Percentiles rank a stretch among this genome's conserved stretches.
phyloP scores from a whole-genome alignment of 805 yeast species.

The Myxozyma geophila region DNA sequence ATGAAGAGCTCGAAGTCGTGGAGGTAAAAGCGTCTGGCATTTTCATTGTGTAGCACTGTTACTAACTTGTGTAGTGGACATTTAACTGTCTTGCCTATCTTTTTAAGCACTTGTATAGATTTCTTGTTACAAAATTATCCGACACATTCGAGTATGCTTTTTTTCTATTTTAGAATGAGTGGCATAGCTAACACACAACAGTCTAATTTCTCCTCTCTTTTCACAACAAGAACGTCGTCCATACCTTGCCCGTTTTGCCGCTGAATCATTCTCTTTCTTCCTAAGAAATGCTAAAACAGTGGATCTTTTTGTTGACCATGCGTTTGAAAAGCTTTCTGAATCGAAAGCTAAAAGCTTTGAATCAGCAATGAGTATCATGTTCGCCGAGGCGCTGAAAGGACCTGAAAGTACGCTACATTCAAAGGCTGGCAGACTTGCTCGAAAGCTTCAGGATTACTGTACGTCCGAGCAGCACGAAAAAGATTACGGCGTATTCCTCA shows the following conservation, averaged over 20 bases:
- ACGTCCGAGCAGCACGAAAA: conserved; percentile 19
- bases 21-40: conserved; percentile 49
- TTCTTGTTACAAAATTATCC: conserved; percentile 62
- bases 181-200: background rate
- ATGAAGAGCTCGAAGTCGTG: conserved; percentile 59
- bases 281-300: conserved; percentile 68
- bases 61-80: conserved; percentile 51
- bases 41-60: background rate
- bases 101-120: conserved; percentile 81
- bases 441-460: conserved; percentile 27
- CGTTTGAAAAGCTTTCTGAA: conserved; percentile 44
- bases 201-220: conserved; percentile 45
- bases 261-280: conserved; percentile 86
- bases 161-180: conserved; percentile 47
- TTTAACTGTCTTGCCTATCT: conserved; percentile 85
- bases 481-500: conserved; percentile 21
- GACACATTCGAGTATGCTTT: conserved; percentile 74
- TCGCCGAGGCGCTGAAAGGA: conserved; percentile 74
- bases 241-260: conserved; percentile 77
- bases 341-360: conserved; percentile 55
- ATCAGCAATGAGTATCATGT: conserved; percentile 62
- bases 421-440: conserved; percentile 50
- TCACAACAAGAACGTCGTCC: conserved; percentile 58
- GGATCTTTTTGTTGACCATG: conserved; percentile 51
- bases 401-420: conserved; percentile 78